Conservation (phyloP, 208 protist genomes). For the Leishmania martiniquensis region DNA sequence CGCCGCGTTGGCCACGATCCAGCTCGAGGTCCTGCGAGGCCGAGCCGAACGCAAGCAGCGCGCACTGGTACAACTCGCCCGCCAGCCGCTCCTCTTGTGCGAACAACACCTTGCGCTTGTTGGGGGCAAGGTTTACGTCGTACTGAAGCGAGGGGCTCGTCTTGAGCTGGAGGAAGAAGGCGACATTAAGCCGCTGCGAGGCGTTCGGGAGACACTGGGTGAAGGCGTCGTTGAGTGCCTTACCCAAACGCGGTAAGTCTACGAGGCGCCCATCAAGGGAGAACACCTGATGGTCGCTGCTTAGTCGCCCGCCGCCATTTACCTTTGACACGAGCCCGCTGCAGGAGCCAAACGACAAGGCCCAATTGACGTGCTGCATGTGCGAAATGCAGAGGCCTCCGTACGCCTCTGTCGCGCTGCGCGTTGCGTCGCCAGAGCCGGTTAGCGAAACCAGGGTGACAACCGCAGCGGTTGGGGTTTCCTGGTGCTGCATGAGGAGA, state of each 20-base stretch:
- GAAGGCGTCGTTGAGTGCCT: slow-evolving; percentile 78
- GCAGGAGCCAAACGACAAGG: slow-evolving; percentile 54
- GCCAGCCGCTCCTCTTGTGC: slow-evolving; percentile 48
- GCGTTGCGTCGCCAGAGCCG: slow-evolving; percentile 62
- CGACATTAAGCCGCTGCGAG: slow-evolving; percentile 61
- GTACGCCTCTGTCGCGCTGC: slow-evolving; percentile 80
- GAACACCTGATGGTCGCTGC: slow-evolving; percentile 73
- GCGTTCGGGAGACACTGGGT: slow-evolving; percentile 73
- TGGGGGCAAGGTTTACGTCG: slow-evolving; percentile 86
- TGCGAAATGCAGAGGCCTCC: slow-evolving; percentile 63
- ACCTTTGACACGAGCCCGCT: slow-evolving; percentile 71
- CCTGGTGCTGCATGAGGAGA: slow-evolving; percentile 68
- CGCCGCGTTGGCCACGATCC: slow-evolving; percentile 42
- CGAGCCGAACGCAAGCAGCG: slow-evolving; percentile 54
- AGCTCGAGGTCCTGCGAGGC: slow-evolving; percentile 42
- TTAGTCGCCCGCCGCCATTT: slow-evolving; percentile 50
- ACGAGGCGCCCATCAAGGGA: slow-evolving; percentile 82
- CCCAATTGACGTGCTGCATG: slow-evolving; percentile 70
- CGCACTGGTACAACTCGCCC: slow-evolving; percentile 42
- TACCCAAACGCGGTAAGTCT: slow-evolving; percentile 73
- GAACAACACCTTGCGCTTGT: slow-evolving; percentile 73
- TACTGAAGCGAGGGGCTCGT: slow-evolving; percentile 44
- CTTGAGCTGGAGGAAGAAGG: slow-evolving; percentile 74
- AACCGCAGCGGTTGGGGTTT: slow-evolving; percentile 39
- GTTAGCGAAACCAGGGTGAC: slow-evolving; percentile 73